Percentiles rank a stretch among this genome's conserved stretches.
Conservation (phyloP, 768 basidiomycete species). For the Trametopsis cervina region DNA sequence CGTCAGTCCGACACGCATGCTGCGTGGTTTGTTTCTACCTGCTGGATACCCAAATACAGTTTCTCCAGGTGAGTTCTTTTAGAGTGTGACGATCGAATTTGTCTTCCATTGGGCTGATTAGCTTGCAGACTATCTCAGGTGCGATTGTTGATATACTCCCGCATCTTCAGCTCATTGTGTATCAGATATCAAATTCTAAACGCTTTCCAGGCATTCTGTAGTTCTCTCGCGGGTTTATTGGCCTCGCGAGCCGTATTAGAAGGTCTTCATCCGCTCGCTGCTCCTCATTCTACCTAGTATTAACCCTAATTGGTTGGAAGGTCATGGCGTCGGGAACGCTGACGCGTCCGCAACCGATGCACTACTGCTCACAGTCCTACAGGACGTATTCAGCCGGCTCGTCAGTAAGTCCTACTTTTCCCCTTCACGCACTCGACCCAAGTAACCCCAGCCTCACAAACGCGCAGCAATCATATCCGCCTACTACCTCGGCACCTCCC, state of each 20-base stretch:
- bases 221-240: slow-evolving; percentile 53
- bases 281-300: too few relatives aligned
- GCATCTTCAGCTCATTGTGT: too few relatives aligned
- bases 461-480: slow-evolving; percentile 53
- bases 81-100: background rate
- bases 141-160: too few relatives aligned
- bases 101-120: background rate
- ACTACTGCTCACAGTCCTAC: slow-evolving; percentile 54
- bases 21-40: slow-evolving; percentile 49
- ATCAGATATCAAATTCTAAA: slow-evolving; percentile 60
- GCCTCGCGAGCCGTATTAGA: slow-evolving; percentile 64
- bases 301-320: too few relatives aligned
- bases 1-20: slow-evolving; percentile 13
- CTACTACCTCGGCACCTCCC: slow-evolving; percentile 54
- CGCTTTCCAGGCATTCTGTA: slow-evolving; percentile 64
- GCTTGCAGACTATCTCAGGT: background rate
- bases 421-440: background rate
- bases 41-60: slow-evolving; percentile 57
- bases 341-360: slow-evolving; percentile 62
- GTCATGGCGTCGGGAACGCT: slow-evolving; percentile 65
- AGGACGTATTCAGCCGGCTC: slow-evolving; percentile 56
- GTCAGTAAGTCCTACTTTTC: slow-evolving; percentile 40
- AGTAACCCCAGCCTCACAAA: background rate
- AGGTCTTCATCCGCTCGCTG: slow-evolving; percentile 34
- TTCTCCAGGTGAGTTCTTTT: slow-evolving; percentile 39